These are phyloP conservation scores for Schwanniomyces sp. DNA, from an alignment of 805 yeast species.

Conservation along the genomic window DNA sequence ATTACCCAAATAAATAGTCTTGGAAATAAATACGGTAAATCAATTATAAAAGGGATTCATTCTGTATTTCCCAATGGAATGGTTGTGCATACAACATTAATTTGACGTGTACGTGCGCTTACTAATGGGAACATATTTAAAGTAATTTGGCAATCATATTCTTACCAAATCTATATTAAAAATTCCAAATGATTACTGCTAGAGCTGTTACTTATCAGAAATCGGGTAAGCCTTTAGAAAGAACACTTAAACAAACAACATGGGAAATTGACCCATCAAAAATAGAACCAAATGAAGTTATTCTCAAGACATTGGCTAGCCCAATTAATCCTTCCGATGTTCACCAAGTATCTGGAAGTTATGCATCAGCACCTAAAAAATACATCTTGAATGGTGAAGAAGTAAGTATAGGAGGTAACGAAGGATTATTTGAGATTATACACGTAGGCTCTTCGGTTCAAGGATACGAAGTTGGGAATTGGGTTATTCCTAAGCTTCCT, in stretches of 20 bases:
- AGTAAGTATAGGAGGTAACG: constrained; percentile 83
- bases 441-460: constrained; percentile 54
- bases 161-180: too few species aligned
- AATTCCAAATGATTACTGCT: constrained; percentile 11
- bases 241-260: constrained; percentile 17
- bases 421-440: constrained; percentile 76
- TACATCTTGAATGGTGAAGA: constrained; percentile 46
- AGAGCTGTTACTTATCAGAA: constrained; percentile 25
- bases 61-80: too few species aligned
- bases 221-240: constrained; percentile 17
- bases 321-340: constrained; percentile 92
- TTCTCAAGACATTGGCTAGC: constrained; percentile 71
- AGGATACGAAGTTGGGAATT: constrained; percentile 62
- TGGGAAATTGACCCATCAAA: constrained; percentile 20
- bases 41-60: too few species aligned
- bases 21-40: too few species aligned
- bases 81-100: too few species aligned
- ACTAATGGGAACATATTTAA: too few species aligned
- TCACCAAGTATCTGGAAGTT: constrained; percentile 82
- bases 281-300: constrained; percentile 38
- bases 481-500: constrained; percentile 73
- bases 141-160: too few species aligned
- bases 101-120: too few species aligned
- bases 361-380: constrained; percentile 70
- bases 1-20: too few species aligned